Base-by-base conservation (phyloP, 2,329 filamentous ascomycete species). In the Gnomoniopsis smithogilvyi region DNA sequence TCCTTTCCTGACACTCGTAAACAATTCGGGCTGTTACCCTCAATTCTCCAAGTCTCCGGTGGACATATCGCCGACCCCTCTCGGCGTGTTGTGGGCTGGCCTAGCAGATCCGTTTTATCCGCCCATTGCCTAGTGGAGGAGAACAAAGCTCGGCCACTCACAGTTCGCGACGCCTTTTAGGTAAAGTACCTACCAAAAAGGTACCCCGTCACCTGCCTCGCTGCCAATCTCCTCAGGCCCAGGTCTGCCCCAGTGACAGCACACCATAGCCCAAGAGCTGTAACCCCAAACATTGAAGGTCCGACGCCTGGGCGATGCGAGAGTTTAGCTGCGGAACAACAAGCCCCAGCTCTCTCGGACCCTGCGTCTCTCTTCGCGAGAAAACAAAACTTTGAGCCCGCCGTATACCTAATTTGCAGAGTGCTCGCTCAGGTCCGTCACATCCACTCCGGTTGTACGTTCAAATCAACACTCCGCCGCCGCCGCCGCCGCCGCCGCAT, bases 101-200 rank as follows among this genome's bases (percentile, higher is more conserved):
- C 26, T 30, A 30, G 26, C 26, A 30, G 26, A 30, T 30, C 26
- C 26, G 26, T 30, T 30, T 30, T 8, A 30, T 8, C 26, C 4
- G 26, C 4, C 26, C 26, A 30, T 30, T 30, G 8, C 26, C 4
- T 30, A 30, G 4, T 30, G 26, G 26, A 30, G 26, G 26, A 30
- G 26, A 30, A 30, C 26, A 30, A 30, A 30, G 26, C 26, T 30
- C 26, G 26, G 22, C 22, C 26, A 34, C 26, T 30, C 68, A 67
- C 66, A 64, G 64, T 63, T 64, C 66, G 64, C 68, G 54, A 65
- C 66, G 60, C 54, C 26, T 30, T 4, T 30, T 30, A 30, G 26
- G 8, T 30, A 30, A 30, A 30, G 26, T 69, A 72, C 72, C 69
- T 70, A 71, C 70, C 70, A 67, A 66, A n/a, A 63, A 59, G 58